phyloP scores from a whole-genome alignment of 306 rosid species.

The Medicago lupulina region DNA sequence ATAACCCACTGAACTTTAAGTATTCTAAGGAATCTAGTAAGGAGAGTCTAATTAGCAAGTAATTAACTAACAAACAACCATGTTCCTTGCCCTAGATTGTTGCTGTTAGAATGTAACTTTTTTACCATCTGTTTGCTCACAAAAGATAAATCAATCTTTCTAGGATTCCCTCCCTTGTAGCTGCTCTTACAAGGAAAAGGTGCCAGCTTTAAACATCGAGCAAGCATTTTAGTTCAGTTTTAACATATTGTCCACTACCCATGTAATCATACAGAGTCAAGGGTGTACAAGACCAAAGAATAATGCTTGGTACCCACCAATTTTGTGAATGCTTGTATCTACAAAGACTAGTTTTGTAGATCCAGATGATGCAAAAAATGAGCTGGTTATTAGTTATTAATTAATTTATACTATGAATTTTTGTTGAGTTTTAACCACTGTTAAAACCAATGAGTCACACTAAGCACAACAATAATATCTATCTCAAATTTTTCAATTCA shows the following conservation, averaged over 20 bases:
- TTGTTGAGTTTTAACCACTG: conserved; percentile 1
- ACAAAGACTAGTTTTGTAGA: not conserved
- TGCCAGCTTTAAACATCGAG: not conserved
- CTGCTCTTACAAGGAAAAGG: conserved; percentile 6
- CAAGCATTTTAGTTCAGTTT: not conserved
- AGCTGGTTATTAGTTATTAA: conserved; percentile 2
- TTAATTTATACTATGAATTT: not conserved
- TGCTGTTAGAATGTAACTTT: conserved; percentile 4
- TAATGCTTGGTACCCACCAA: not conserved
- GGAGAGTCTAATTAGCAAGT: not conserved
- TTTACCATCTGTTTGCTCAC: not conserved
- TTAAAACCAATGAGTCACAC: not conserved
- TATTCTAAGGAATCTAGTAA: conserved; percentile 2
- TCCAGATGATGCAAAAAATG: conserved; percentile 8
- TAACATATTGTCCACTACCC: not conserved
- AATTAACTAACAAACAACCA: conserved; percentile 4
- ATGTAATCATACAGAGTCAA: not conserved
- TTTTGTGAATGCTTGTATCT: not conserved
- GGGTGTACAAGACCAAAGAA: conserved; percentile 2
- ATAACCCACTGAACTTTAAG: not conserved
- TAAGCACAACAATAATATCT: conserved; percentile 13
- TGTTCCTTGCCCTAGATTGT: conserved; percentile 6
- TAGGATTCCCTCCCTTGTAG: not conserved
- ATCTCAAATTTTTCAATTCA: not conserved
- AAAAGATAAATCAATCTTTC: not conserved